A percentile compares a stretch with the other conserved stretches of the same genome.
phyloP scores from a whole-genome alignment of 2,329 filamentous ascomycete genomes.

The Aspergillus uvarum region DNA sequence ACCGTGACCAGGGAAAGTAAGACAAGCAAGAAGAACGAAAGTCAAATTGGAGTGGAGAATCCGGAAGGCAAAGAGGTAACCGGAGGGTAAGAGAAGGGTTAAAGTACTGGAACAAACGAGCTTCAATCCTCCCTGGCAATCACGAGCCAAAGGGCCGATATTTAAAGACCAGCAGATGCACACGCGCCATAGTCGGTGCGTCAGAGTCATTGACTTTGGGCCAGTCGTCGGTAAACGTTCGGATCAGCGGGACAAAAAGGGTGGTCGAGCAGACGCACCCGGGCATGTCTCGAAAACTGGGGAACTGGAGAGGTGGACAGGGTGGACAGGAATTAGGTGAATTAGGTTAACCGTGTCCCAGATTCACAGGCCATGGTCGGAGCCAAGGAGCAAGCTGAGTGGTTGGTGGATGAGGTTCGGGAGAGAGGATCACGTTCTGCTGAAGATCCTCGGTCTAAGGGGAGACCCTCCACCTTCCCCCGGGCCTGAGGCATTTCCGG shows the following conservation, averaged over 20 bases:
- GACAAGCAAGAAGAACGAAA: conserved; percentile 9
- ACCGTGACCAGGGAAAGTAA: not conserved
- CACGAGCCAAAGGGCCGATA: conserved; percentile 34
- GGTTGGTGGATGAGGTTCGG: conserved; percentile 31
- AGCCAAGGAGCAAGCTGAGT: conserved; percentile 27
- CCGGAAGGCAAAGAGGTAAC: conserved; percentile 5
- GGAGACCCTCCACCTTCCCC: conserved; percentile 12
- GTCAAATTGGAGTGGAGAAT: not conserved
- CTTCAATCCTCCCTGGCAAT: conserved; percentile 14
- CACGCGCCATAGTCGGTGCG: conserved; percentile 30
- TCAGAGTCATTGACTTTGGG: conserved; percentile 19
- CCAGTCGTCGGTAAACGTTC: conserved; percentile 40
- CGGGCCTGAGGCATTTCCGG: conserved; percentile 11
- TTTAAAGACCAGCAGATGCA: conserved; percentile 29
- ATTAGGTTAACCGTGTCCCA: conserved; percentile 15
- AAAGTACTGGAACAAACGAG: conserved; percentile 4
- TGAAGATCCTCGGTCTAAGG: conserved; percentile 43
- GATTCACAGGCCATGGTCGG: conserved; percentile 31
- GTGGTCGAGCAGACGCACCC: conserved; percentile 24
- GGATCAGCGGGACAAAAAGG: conserved; percentile 38
- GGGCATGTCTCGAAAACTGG: conserved; percentile 23
- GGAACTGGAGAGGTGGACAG: conserved; percentile 8
- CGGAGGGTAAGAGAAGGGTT: conserved; percentile 6
- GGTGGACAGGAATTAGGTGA: not conserved
- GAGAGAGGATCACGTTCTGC: conserved; percentile 37